Evolutionary conservation across 805 yeast species (phyloP).

Genomic region (Zygotorulaspora danielsina): DNA sequence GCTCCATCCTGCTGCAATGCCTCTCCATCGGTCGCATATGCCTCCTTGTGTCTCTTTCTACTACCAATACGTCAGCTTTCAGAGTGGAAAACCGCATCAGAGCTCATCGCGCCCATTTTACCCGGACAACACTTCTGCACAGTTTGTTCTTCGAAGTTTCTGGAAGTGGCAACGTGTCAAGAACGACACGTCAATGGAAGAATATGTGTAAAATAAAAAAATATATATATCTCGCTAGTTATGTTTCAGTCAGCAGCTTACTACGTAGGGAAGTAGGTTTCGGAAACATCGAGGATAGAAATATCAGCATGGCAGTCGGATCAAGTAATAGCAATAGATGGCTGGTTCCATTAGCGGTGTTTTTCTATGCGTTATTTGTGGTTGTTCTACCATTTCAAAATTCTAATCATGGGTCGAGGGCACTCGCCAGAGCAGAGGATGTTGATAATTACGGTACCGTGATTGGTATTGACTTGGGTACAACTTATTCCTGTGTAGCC

Average conservation of each 20-base stretch:
- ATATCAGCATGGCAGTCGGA: conserved; percentile 11
- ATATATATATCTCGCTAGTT: no score
- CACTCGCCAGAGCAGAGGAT: conserved; percentile 36
- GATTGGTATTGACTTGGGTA: conserved; percentile 95
- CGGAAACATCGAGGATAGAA: no score
- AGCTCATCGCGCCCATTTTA: not conserved
- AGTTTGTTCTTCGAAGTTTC: conserved; percentile 6
- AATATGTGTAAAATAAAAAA: not conserved
- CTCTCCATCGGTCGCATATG: not conserved
- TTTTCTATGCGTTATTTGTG: conserved; percentile 31
- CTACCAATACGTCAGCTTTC: not conserved
- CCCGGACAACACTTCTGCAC: not conserved
- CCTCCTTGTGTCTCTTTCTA: not conserved
- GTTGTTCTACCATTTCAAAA: conserved; percentile 30
- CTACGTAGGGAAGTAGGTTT: no score
- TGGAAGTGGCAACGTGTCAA: conserved; percentile 8
- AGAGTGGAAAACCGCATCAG: not conserved
- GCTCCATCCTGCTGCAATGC: conserved; percentile 43
- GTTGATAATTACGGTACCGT: conserved; percentile 57
- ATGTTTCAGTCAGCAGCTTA: no score
- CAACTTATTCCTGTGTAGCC: conserved; percentile 96
- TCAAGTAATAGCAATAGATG: conserved; percentile 24
- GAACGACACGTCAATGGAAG: conserved; percentile 5
- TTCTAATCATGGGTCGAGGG: conserved; percentile 29
- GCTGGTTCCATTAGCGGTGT: conserved; percentile 47